A percentile compares a stretch with the other conserved stretches of the same genome.
These are phyloP conservation scores for Solanum phureja DNA, from an alignment of 257 asterid species.

Conservation along the genomic window DNA sequence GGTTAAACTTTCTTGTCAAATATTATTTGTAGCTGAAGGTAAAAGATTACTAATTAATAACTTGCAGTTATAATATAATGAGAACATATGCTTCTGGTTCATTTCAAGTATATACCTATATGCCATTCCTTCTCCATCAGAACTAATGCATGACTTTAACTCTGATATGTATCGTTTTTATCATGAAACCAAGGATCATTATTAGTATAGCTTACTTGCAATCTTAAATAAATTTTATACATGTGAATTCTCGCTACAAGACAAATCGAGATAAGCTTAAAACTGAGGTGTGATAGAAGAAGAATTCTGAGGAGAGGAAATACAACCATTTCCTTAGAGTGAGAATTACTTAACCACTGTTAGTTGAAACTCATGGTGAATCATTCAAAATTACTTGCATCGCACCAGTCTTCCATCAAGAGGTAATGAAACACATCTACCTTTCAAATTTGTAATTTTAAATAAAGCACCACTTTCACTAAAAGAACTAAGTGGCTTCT, in stretches of 20 bases:
- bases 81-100: neutral
- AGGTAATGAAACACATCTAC: neutral
- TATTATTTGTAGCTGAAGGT: too few species aligned
- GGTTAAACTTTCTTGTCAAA: neutral
- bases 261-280: neutral
- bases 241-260: neutral
- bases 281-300: neutral
- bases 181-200: neutral
- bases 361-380: neutral
- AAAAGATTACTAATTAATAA: too few species aligned
- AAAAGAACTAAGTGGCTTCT: neutral
- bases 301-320: neutral
- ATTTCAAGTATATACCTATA: neutral
- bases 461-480: neutral
- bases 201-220: neutral
- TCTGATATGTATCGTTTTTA: neutral
- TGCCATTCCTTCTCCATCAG: neutral
- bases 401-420: neutral
- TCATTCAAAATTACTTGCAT: neutral
- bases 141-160: neutral
- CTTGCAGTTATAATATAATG: neutral
- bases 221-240: too few species aligned
- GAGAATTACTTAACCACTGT: neutral
- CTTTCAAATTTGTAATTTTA: neutral
- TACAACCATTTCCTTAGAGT: neutral